Evolutionary conservation across 495 filamentous ascomycete genomes (phyloP).

Genomic region (Penicillium dipodomyicola): DNA sequence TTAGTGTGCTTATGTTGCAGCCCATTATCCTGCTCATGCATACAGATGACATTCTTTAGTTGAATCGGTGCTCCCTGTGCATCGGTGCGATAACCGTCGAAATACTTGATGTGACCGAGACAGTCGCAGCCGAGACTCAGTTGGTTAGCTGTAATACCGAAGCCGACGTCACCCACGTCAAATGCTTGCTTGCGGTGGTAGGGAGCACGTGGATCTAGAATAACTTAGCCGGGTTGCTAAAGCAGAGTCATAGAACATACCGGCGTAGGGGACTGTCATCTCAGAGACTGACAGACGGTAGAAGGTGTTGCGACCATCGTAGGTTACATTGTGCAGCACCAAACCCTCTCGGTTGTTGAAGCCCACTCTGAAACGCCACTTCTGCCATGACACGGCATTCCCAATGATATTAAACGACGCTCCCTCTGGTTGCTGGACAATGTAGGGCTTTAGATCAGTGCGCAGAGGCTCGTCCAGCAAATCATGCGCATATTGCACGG

Average conservation of each 20-base stretch:
- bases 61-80: slow-evolving; percentile 51
- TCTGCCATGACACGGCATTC: slow-evolving; percentile 57
- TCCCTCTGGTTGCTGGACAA: slow-evolving; percentile 75
- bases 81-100: slow-evolving; percentile 56
- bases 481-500: slow-evolving; percentile 50
- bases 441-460: slow-evolving; percentile 71
- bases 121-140: slow-evolving; percentile 68
- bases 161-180: slow-evolving; percentile 67
- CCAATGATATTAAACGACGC: slow-evolving; percentile 58
- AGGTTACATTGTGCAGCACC: slow-evolving; percentile 63
- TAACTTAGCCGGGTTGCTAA: slow-evolving; percentile 7
- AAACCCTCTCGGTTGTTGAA: slow-evolving; percentile 65
- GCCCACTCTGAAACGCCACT: slow-evolving; percentile 65
- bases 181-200: slow-evolving; percentile 73
- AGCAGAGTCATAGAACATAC: slow-evolving; percentile 18
- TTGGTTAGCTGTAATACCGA: slow-evolving; percentile 65
- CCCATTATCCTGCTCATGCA: slow-evolving; percentile 69
- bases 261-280: slow-evolving; percentile 68
- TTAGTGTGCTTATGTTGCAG: slow-evolving; percentile 71
- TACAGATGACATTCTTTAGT: slow-evolving; percentile 60
- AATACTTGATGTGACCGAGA: slow-evolving; percentile 65
- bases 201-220: slow-evolving; percentile 59
- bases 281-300: slow-evolving; percentile 74
- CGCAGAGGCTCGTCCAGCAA: slow-evolving; percentile 39
- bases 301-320: slow-evolving; percentile 67